Evolutionary conservation across 192 early-diverging fungal species (phyloP), one percentile per base, ranked within the genome.

Genomic region (Dissophora ornata): DNA sequence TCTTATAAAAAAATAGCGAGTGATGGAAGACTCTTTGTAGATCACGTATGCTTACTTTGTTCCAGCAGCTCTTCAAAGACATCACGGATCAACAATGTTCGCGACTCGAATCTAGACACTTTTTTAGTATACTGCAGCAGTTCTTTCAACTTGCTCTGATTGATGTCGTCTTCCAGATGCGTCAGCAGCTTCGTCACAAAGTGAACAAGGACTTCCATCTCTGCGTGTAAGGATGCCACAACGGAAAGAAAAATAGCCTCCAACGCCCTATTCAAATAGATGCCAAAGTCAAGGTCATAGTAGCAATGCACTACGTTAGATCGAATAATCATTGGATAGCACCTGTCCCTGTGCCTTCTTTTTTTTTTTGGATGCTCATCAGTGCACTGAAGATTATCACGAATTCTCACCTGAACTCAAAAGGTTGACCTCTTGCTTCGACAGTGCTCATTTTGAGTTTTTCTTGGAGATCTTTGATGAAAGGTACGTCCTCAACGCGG

Each of bases 171-270:
- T 69, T 95, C 94, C 11, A 96, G 69, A 24, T 80, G 67, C 3
- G 83, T 82, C 49, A 94, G 81, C 21, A 86, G 28, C 21, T 75
- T 79, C 33, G 85, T 86, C 10, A 93, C 88, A 29, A 85, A 79
- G 26, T 85, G 82, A 15, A 85, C 81, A 16, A 94, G 66, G 9
- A 92, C 85, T 24, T 90, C 86, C 38, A 89, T 73, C 66, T 93
- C 90, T 47, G 83, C 82, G 62, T 91, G 90, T 30, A 91, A 62
- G 15, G 88, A 82, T 3, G 80, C 82, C 19, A 90, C 83, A 1
- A 92, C 90, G 44, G 85, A 86, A 25, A 92, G 84, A 22, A 94
- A 81, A 49, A 94, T 90, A 2, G 93, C 86, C 71, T 96, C 94
- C 44, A 96, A 70, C 0, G 90, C 91, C 18, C 94, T 91, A 71